Evolutionary conservation across 2,329 filamentous ascomycete genomes (phyloP).

Genomic region (Neonectria hederae): DNA sequence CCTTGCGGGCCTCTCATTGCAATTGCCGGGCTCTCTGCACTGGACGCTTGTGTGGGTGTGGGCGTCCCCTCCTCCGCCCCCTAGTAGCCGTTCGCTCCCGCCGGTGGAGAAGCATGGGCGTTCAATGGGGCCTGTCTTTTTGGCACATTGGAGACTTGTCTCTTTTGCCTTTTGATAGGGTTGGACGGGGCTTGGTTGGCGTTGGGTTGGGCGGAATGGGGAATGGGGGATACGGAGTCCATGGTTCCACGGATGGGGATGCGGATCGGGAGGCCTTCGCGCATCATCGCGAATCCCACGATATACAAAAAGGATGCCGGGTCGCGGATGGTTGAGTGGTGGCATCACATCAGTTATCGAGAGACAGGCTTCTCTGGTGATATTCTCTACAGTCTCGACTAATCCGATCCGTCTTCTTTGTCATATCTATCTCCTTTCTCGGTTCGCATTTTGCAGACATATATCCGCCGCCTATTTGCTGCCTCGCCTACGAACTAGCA

Average conservation of each 20-base stretch:
- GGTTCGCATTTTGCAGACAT: background rate
- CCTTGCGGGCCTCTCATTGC: constrained; percentile 19
- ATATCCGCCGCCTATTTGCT: background rate
- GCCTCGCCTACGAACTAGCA: background rate
- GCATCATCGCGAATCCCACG: constrained; percentile 26
- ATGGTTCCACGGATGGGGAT: constrained; percentile 28
- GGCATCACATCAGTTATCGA: constrained; percentile 37
- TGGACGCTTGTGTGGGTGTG: constrained; percentile 21
- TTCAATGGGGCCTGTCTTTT: constrained; percentile 19
- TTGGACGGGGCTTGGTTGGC: constrained; percentile 16
- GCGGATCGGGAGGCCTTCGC: constrained; percentile 41
- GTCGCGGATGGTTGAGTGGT: constrained; percentile 26
- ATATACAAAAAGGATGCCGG: constrained; percentile 45
- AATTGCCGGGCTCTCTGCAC: constrained; percentile 26
- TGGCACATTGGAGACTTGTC: constrained; percentile 36
- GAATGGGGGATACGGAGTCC: background rate
- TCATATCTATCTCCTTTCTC: background rate
- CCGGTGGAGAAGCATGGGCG: constrained; percentile 32
- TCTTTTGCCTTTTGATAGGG: constrained; percentile 29
- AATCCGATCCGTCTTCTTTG: constrained; percentile 9
- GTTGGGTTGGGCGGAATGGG: constrained; percentile 25
- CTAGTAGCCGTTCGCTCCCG: constrained; percentile 41
- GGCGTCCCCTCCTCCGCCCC: constrained; percentile 12
- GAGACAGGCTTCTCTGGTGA: constrained; percentile 40
- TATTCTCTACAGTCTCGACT: constrained; percentile 3